phyloP scores from a whole-genome alignment of 2,329 filamentous ascomycete species.

The Penicillium sp. region DNA sequence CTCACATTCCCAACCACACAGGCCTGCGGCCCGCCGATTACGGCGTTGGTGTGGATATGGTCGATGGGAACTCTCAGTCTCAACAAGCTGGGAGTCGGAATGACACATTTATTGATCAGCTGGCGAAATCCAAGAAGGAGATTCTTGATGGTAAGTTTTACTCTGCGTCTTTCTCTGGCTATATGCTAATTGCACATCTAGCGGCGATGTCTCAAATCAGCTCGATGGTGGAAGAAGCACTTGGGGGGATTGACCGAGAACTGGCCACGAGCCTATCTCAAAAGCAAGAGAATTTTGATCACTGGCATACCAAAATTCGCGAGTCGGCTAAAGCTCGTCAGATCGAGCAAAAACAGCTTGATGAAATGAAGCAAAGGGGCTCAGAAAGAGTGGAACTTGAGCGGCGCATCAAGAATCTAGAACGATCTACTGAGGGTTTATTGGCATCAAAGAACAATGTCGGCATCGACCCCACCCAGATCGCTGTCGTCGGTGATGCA shows the following conservation, averaged over 20 bases:
- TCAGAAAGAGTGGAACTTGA: conserved; percentile 59
- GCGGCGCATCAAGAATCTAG: conserved; percentile 71
- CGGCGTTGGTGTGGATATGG: conserved; percentile 69
- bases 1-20: conserved; percentile 84
- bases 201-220: conserved; percentile 36
- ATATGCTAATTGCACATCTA: conserved; percentile 34
- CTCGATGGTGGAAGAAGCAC: conserved; percentile 71
- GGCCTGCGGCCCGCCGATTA: conserved; percentile 90
- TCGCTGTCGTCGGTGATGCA: conserved; percentile 45
- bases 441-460: conserved; percentile 50
- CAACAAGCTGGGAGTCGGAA: conserved; percentile 44
- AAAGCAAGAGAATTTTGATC: conserved; percentile 78
- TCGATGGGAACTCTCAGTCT: conserved; percentile 43
- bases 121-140: conserved; percentile 43
- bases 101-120: conserved; percentile 41
- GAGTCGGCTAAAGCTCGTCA: conserved; percentile 72
- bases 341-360: conserved; percentile 67
- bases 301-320: conserved; percentile 72
- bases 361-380: conserved; percentile 61
- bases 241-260: conserved; percentile 70
- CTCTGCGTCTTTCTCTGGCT: background rate
- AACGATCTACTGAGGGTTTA: conserved; percentile 66
- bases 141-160: conserved; percentile 39
- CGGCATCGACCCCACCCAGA: conserved; percentile 42
- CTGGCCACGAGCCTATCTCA: conserved; percentile 75